Percentiles rank a stretch among this genome's conserved stretches.
phyloP scores from a whole-genome alignment of 306 rosid species.

The Prosopis cineraria region DNA sequence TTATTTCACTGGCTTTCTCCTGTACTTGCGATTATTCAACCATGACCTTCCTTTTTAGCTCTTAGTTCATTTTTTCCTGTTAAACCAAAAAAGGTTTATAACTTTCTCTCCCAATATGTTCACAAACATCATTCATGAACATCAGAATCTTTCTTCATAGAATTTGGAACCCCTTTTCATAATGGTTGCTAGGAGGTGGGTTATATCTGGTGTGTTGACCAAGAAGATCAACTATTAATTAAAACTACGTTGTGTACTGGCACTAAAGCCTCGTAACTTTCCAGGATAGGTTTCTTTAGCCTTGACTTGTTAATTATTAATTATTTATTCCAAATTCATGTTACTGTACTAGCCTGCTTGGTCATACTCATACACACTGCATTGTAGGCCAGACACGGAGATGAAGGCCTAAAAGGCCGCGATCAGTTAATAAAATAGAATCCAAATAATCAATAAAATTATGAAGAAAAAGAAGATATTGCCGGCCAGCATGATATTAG shows the following conservation, averaged over 20 bases:
- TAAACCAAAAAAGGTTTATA: not conserved
- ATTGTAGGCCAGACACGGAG: conserved; percentile 3
- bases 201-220: not conserved
- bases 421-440: not conserved
- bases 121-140: not conserved
- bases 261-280: not conserved
- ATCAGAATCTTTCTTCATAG: not conserved
- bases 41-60: not conserved
- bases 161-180: not conserved
- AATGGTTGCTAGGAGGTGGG: too few relatives aligned
- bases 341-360: not conserved
- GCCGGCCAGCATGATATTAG: too few relatives aligned
- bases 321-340: not conserved
- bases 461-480: not conserved
- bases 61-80: not conserved
- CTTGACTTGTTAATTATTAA: not conserved
- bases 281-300: not conserved
- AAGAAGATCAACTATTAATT: not conserved
- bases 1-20: not conserved
- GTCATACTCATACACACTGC: not conserved
- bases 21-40: not conserved
- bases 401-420: conserved; percentile 18
- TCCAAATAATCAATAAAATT: not conserved
- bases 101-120: not conserved
- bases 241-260: not conserved